Evolutionary conservation across 2,329 filamentous ascomycete species (phyloP), one percentile per base, ranked within the genome.

Genomic region (Scytalidium lignicola): DNA sequence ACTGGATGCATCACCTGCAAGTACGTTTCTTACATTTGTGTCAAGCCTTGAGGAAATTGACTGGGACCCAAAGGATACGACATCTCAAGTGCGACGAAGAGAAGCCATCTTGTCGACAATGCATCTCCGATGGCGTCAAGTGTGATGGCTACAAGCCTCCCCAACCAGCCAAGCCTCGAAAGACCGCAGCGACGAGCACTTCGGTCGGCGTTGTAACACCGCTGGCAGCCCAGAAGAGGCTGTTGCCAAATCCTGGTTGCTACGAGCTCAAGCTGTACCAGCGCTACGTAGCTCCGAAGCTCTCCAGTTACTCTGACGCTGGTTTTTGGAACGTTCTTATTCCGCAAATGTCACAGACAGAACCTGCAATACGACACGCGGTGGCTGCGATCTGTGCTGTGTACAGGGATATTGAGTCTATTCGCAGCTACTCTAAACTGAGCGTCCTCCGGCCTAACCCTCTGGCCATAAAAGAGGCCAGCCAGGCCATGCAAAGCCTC

Each of bases 31-130:
- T 45, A 26, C 23, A 45, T 12, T 13, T 29, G 28, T 45, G 9
- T 21, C 43, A 39, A 15, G 32, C 19, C 8, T 37, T 41, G 44
- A 37, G 46, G 13, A 29, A 29, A 13, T 21, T n/a, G 17, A 26
- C 23, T 26, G 23, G 23, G 23, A 26, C 23, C 10, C 23, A 51
- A 28, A 58, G 55, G 37, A 54, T 54, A 12, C 51, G 56, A 17
- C 54, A 46, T 20, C 41, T 62, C 2, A 60, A 60, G 22, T 60
- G 55, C 29, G 58, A 62, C 44, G 56, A 62, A 49, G 43, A 44
- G 3, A 55, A 51, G 28, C 57, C 58, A 19, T 22, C 9, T 41
- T 61, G 56, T 43, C 18, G 23, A 13, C 47, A 54, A 18, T 62
- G 56, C 45, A 44, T 47, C 13, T 51, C 41, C 10, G 50, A 49